Evolutionary conservation across 2,329 filamentous ascomycete genomes (phyloP).

Genomic region (Alternaria hordeiaustralica): DNA sequence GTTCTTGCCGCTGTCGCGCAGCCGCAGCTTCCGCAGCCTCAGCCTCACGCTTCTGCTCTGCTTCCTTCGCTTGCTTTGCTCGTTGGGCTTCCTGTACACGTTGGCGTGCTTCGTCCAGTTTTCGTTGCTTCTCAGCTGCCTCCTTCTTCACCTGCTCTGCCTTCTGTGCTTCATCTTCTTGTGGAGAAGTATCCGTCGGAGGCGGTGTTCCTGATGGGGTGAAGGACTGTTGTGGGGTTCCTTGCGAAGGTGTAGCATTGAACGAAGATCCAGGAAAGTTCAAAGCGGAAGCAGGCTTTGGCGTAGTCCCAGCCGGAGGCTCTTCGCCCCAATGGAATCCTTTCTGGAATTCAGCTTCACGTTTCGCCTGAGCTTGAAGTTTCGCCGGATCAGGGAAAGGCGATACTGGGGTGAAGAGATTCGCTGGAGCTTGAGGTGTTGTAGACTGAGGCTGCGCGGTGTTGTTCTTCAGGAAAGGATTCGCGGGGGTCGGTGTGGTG

Average conservation of each 20-base stretch:
- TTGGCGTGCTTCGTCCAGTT: conserved; percentile 16
- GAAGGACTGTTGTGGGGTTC: conserved; percentile 16
- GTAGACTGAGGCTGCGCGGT: not conserved
- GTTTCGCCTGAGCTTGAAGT: not conserved
- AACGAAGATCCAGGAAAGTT: conserved; percentile 1
- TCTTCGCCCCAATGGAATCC: not conserved
- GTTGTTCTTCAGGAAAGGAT: conserved; percentile 7
- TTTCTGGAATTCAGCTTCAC: not conserved
- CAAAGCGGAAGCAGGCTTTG: conserved; percentile 11
- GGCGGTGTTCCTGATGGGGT: conserved; percentile 21
- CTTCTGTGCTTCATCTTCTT: conserved; percentile 9
- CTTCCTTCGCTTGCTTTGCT: conserved; percentile 18
- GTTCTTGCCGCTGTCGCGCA: conserved; percentile 22
- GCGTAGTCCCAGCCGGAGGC: conserved; percentile 3
- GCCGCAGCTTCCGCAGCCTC: conserved; percentile 24
- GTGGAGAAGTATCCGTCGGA: conserved; percentile 7
- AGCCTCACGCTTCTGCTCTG: conserved; percentile 9
- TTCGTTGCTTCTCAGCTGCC: conserved; percentile 18
- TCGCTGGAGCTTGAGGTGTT: not conserved
- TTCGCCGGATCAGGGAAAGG: too few relatives aligned
- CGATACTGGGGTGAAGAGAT: not conserved
- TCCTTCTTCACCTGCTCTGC: conserved; percentile 15
- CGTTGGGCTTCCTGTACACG: conserved; percentile 19
- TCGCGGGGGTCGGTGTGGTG: not conserved
- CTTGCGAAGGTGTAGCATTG: not conserved